Evolutionary conservation across 352 stramenopile species (phyloP).

Genomic region (Globisporangium takayamanum): DNA sequence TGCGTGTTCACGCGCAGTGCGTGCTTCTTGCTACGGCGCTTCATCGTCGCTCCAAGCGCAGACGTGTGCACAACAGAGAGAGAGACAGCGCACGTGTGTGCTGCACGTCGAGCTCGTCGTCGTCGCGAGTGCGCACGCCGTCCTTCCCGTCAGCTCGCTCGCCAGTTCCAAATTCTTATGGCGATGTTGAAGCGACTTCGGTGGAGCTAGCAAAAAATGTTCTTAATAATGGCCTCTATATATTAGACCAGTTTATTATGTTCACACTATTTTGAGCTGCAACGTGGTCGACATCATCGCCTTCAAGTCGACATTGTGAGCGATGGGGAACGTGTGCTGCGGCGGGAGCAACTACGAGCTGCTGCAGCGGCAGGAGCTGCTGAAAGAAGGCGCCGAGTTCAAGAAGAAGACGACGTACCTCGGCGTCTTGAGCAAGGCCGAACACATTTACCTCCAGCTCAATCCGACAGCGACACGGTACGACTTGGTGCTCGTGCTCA

Average conservation of each 20-base stretch:
- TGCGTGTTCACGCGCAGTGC: slow-evolving; percentile 3
- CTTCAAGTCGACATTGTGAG: too few species aligned
- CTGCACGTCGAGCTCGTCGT: too few species aligned
- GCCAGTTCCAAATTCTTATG: too few species aligned
- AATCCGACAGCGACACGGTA: slow-evolving; percentile 44
- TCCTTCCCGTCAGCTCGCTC: too few species aligned
- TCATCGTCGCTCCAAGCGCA: not conserved
- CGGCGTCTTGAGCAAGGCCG: slow-evolving; percentile 50
- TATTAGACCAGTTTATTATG: too few species aligned
- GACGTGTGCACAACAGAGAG: too few species aligned
- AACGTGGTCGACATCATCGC: not conserved
- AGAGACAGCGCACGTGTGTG: too few species aligned
- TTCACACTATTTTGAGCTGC: not conserved
- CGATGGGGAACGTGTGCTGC: slow-evolving; percentile 71
- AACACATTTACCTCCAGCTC: slow-evolving; percentile 54
- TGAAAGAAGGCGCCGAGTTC: slow-evolving; percentile 63
- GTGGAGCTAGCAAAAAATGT: too few species aligned
- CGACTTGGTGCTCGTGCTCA: not conserved
- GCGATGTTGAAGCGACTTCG: too few species aligned
- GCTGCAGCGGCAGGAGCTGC: slow-evolving; percentile 46
- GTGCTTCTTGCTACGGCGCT: slow-evolving; percentile 3
- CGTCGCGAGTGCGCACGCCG: too few species aligned
- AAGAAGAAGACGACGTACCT: slow-evolving; percentile 63
- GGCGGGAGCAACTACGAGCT: slow-evolving; percentile 48
- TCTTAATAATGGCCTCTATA: too few species aligned